Evolutionary conservation across 2,329 filamentous ascomycete species (phyloP).

Genomic region (Venturia aucupariae): DNA sequence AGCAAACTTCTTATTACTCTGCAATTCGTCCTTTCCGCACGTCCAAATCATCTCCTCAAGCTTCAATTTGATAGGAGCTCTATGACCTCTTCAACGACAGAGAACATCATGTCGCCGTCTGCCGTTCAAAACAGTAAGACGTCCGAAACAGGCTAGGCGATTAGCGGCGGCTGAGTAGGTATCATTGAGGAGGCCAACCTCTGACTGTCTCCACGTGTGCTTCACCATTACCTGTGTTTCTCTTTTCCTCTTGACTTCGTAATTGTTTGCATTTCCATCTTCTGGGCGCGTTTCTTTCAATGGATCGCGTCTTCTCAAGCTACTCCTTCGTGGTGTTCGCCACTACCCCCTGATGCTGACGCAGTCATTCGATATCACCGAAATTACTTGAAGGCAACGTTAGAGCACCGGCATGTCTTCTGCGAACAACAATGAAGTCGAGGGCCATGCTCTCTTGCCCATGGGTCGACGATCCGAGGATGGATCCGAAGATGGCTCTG

Average conservation of each 20-base stretch:
- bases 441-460: constrained; percentile 5
- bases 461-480: constrained; percentile 4
- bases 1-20: background rate
- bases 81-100: background rate
- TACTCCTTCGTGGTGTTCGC: background rate
- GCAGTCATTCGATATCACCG: background rate
- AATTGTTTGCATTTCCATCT: background rate
- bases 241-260: background rate
- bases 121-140: background rate
- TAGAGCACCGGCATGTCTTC: background rate
- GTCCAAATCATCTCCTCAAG: background rate
- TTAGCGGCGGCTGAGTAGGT: background rate
- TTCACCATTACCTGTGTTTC: background rate
- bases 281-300: background rate
- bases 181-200: background rate
- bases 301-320: background rate
- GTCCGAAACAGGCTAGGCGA: constrained; percentile 5
- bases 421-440: background rate
- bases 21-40: too few relatives aligned
- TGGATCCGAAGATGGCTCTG: constrained; percentile 3
- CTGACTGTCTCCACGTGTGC: background rate
- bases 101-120: background rate
- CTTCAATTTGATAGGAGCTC: background rate
- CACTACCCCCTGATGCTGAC: constrained; percentile 4
- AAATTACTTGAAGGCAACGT: background rate